These are phyloP conservation scores for Didymella pinodella DNA, from an alignment of 2,329 filamentous ascomycete genomes.

Conservation along the genomic window DNA sequence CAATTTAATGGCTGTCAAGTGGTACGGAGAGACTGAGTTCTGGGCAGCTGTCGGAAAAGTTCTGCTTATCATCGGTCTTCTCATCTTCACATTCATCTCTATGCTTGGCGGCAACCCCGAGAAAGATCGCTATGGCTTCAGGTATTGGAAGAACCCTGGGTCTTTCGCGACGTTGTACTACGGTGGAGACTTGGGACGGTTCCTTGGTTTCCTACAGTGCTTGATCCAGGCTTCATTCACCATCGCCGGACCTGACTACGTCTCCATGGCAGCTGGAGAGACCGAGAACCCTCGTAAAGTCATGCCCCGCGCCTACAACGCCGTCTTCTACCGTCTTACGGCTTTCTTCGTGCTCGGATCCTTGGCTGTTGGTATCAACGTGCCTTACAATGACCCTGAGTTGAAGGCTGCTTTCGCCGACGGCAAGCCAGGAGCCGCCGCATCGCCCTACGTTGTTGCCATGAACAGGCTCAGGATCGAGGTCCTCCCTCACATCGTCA, in stretches of 20 bases:
- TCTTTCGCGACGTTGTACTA: slow-evolving; percentile 72
- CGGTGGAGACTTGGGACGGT: slow-evolving; percentile 72
- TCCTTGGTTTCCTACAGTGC: slow-evolving; percentile 78
- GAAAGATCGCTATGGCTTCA: slow-evolving; percentile 57
- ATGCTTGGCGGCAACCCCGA: slow-evolving; percentile 85
- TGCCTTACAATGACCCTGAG: slow-evolving; percentile 71
- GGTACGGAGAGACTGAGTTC: slow-evolving; percentile 70
- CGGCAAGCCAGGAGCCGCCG: slow-evolving; percentile 70
- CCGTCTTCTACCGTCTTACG: slow-evolving; percentile 79
- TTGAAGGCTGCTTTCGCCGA: slow-evolving; percentile 68
- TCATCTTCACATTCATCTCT: slow-evolving; percentile 73
- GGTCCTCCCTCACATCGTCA: slow-evolving; percentile 66
- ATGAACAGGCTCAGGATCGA: slow-evolving; percentile 63
- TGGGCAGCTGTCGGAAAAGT: slow-evolving; percentile 69
- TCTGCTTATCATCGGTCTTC: slow-evolving; percentile 56
- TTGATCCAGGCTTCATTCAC: slow-evolving; percentile 67
- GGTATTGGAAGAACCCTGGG: slow-evolving; percentile 66
- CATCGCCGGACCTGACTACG: slow-evolving; percentile 59
- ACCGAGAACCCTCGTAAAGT: slow-evolving; percentile 56
- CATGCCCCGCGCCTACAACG: slow-evolving; percentile 77
- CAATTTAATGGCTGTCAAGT: slow-evolving; percentile 69
- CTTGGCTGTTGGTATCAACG: slow-evolving; percentile 72
- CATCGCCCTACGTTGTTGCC: slow-evolving; percentile 69
- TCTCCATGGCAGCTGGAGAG: slow-evolving; percentile 59
- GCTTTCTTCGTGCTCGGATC: slow-evolving; percentile 79